These are phyloP conservation scores for Trichoderma atroviride DNA, from an alignment of 2,329 filamentous ascomycete species.

Conservation along the genomic window DNA sequence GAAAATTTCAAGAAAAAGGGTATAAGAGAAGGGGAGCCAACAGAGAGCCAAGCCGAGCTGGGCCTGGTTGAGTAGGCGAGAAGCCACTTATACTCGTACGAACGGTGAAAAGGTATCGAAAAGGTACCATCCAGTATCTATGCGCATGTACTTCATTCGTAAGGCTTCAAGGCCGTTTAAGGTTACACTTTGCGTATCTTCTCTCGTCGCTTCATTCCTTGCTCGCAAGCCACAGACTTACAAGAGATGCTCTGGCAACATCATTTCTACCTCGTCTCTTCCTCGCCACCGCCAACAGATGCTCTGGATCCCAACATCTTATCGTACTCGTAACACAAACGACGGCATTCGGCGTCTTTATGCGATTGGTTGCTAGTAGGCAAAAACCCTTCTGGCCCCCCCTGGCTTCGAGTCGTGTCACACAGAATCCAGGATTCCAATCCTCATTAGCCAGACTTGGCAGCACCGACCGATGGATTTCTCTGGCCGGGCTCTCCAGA, in stretches of 20 bases:
- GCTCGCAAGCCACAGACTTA: not conserved
- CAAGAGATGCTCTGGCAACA: not conserved
- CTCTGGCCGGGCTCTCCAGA: not conserved
- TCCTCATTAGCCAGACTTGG: constrained; percentile 12
- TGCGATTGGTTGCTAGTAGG: not conserved
- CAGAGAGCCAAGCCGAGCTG: not conserved
- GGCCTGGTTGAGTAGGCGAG: not conserved
- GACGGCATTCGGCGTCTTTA: not conserved
- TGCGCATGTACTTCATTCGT: not conserved
- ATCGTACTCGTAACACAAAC: not conserved
- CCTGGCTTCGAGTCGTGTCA: not conserved
- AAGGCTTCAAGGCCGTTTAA: not conserved
- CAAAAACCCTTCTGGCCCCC: not conserved
- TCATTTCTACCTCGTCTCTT: not conserved
- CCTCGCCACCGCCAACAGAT: not conserved
- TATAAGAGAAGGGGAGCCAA: not conserved
- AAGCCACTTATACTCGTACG: not conserved
- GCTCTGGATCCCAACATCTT: not conserved
- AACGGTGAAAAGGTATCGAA: not conserved
- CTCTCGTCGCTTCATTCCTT: not conserved
- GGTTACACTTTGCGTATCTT: not conserved
- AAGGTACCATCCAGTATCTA: not conserved
- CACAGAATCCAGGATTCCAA: not conserved
- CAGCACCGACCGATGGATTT: not conserved
- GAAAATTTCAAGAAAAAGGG: not conserved